Evolutionary conservation across 345 rosid genomes (phyloP).

Genomic region (Turritis glabra): DNA sequence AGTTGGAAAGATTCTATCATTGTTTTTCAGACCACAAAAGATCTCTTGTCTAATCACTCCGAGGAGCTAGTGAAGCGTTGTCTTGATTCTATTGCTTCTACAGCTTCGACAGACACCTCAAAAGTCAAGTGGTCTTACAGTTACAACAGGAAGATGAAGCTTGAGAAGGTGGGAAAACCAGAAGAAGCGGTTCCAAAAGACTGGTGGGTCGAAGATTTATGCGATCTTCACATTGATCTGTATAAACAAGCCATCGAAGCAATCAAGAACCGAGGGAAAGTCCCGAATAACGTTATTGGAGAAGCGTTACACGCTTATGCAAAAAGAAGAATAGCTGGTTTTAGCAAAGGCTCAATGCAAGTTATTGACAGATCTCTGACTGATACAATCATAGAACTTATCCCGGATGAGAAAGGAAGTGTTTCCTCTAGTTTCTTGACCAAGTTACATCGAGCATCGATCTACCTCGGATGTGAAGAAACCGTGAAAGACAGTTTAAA

Average conservation of each 20-base stretch:
- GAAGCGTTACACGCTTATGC: conserved; percentile 53
- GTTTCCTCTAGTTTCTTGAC: conserved; percentile 61
- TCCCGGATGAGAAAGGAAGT: conserved; percentile 54
- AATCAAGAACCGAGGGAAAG: conserved; percentile 40
- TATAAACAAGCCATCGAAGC: conserved; percentile 46
- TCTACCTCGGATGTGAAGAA: conserved; percentile 52
- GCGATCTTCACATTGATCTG: conserved; percentile 50
- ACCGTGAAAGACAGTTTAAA: conserved; percentile 48
- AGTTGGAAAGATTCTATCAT: conserved; percentile 60
- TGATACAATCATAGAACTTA: conserved; percentile 55
- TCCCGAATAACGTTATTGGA: conserved; percentile 40
- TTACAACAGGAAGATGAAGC: conserved; percentile 49
- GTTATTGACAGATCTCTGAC: conserved; percentile 47
- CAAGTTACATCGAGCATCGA: conserved; percentile 52
- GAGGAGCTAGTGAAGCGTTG: conserved; percentile 30
- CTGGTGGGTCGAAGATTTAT: conserved; percentile 65
- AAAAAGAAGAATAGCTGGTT: conserved; percentile 56
- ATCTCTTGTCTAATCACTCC: conserved; percentile 18
- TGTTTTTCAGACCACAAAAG: conserved; percentile 49
- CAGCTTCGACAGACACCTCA: conserved; percentile 46
- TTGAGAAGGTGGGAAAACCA: conserved; percentile 42
- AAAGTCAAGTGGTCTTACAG: conserved; percentile 56
- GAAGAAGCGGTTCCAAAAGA: conserved; percentile 49
- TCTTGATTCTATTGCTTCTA: conserved; percentile 48
- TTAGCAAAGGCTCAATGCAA: conserved; percentile 53